Base-by-base conservation (phyloP, 2,329 filamentous ascomycete species). In the Aspergillus tubingensis region DNA sequence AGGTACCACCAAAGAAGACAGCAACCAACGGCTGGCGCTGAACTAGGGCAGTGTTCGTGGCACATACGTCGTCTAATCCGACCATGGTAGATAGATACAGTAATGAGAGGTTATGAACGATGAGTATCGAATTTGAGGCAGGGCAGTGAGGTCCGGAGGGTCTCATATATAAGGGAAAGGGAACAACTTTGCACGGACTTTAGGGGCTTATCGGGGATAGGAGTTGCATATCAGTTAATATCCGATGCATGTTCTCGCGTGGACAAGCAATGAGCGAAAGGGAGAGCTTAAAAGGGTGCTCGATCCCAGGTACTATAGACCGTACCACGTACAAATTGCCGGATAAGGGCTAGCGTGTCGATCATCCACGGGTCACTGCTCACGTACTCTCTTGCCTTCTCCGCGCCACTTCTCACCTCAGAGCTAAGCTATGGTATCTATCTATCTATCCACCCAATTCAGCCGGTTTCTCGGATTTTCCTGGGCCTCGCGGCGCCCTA, bases 1-100 rank as follows among this genome's bases (percentile, higher is more conserved):
- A 56, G 47, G 53, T 60, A 30, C 52, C 58, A 5, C 57, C 57
- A 17, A 59, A 54, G 36, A 60, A 59, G 30, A 54, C 57, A 8
- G 57, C 57, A n/a, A 59, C 57, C 19, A 59, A 41, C n/a, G 57
- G 50, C 43, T 54, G 57, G 23, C 32, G 27, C 13, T 30, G 39
- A 3, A 59, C 57, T 10, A 59, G 15, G 21, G 49, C 27, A 13
- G 57, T 27, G 30, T 54, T 59, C 2, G 57, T 32, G 25, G 57
- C 39, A 17, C 19, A 39, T 32, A 48, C 48, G 21, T 25, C 50
- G 41, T 39, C 13, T 21, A 59, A 25, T 7, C 21, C 21, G 27
- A 59, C 57, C 57, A 59, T 54, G 10, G 6, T 38, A 15, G 32
- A 13, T 36, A 13, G 53, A 6, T 30, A 21, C 3, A 5, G 27